phyloP scores from a whole-genome alignment of 1,139 yeast species.

The Debaryomyces sp. region DNA sequence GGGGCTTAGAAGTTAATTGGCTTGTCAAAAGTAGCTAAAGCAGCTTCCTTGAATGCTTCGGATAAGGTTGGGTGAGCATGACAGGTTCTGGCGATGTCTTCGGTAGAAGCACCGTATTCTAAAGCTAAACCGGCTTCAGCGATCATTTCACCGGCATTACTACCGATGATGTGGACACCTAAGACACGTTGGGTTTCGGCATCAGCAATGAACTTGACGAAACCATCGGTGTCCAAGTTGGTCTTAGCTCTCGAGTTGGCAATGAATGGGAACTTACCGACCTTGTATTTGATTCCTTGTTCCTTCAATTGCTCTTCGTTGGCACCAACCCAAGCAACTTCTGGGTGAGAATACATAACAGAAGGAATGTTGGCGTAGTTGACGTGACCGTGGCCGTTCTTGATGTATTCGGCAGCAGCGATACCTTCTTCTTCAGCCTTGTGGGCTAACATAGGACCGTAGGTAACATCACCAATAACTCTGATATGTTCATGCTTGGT shows the following conservation, averaged over 20 bases:
- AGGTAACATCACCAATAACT: constrained; percentile 97
- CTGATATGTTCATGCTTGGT: constrained; percentile 92
- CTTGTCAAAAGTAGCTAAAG: constrained; percentile 88
- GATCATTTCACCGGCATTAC: constrained; percentile 99
- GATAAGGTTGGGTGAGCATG: constrained; percentile 99
- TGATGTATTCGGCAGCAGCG: constrained; percentile 95
- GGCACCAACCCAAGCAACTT: constrained; percentile 99
- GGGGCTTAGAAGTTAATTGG: constrained; percentile 71
- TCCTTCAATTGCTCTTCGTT: constrained; percentile 94
- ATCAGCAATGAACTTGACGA: constrained; percentile 93
- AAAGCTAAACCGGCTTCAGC: constrained; percentile 98
- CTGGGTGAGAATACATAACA: constrained; percentile 99
- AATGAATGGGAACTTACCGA: constrained; percentile 97
- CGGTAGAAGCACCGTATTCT: constrained; percentile 98
- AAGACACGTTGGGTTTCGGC: constrained; percentile 95
- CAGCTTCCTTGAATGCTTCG: constrained; percentile 99
- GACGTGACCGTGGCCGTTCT: constrained; percentile 95
- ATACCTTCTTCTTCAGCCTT: constrained; percentile 99
- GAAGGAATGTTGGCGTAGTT: constrained; percentile 97
- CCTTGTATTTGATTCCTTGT: constrained; percentile 87
- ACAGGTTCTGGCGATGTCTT: constrained; percentile 95
- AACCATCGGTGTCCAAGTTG: constrained; percentile 94
- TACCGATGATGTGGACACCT: constrained; percentile 97
- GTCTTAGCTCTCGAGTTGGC: constrained; percentile 99
- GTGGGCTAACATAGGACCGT: constrained; percentile 99